Percentiles rank a stretch among this genome's conserved stretches.
phyloP scores from a whole-genome alignment of 192 early-diverging fungal species.

The Coemansia sp. region DNA sequence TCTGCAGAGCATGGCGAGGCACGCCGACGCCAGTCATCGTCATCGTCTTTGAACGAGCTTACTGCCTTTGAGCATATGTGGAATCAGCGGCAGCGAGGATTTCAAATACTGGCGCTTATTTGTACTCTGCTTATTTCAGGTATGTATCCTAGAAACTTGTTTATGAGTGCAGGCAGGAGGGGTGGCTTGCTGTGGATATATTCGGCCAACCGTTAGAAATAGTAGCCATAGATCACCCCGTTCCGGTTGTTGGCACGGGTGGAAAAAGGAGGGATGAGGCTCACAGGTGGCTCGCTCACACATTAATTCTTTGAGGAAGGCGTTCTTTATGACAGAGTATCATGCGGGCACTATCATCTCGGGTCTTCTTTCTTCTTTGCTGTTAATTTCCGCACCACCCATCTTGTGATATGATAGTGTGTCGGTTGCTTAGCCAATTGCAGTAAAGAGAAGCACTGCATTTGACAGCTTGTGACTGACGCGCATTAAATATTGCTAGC shows the following conservation, averaged over 20 bases:
- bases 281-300: no score
- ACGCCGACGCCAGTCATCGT: slow-evolving; percentile 30
- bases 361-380: no score
- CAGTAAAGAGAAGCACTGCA: neutral
- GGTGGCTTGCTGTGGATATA: neutral
- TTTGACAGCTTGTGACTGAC: slow-evolving; percentile 7
- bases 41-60: slow-evolving; percentile 24
- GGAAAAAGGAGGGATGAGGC: no score
- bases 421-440: no score
- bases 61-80: slow-evolving; percentile 40
- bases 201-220: no score
- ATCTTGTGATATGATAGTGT: no score
- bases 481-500: neutral
- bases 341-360: no score
- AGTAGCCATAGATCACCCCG: no score
- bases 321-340: no score
- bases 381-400: no score
- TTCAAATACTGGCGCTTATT: slow-evolving; percentile 57
- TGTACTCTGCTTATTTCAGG: slow-evolving; percentile 63
- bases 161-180: neutral
- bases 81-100: slow-evolving; percentile 43
- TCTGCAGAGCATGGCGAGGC: slow-evolving; percentile 15
- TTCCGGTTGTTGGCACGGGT: no score
- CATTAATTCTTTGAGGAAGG: no score
- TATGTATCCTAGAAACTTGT: slow-evolving; percentile 20